Conservation (phyloP, 495 filamentous ascomycete species). For the Stereocaulon alpinum region DNA sequence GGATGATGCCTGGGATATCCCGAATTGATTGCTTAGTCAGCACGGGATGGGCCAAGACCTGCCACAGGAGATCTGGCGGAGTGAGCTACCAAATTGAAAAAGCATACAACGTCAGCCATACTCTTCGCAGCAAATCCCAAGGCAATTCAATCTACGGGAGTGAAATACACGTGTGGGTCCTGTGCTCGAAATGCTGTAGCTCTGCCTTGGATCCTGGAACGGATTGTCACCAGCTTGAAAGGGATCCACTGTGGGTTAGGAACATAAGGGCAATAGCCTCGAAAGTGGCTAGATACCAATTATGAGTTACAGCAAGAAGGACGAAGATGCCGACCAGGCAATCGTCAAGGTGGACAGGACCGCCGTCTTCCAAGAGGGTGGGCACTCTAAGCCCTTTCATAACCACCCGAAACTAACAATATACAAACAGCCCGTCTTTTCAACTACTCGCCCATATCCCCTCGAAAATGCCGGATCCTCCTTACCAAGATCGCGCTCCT, state of each 20-base stretch:
- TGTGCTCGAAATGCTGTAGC: not conserved
- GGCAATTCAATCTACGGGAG: not conserved
- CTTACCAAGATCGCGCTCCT: conserved; percentile 96
- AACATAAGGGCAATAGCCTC: not conserved
- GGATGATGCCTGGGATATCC: not conserved
- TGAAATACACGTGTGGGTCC: not conserved
- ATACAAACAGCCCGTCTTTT: conserved; percentile 73
- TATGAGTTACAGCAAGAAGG: conserved; percentile 97
- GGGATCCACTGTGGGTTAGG: conserved; percentile 2
- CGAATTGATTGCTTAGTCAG: not conserved
- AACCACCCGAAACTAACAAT: conserved; percentile 16
- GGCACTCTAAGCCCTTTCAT: conserved; percentile 22
- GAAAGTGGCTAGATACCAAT: conserved; percentile 19
- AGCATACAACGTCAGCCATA: not conserved
- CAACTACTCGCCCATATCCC: conserved; percentile 91
- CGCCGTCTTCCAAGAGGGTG: conserved; percentile 98
- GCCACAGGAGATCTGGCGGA: conserved; percentile 12
- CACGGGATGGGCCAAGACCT: not conserved
- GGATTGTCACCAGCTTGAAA: not conserved
- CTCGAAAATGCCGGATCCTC: conserved; percentile 87
- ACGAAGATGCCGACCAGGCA: conserved; percentile 88
- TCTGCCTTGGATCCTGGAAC: not conserved
- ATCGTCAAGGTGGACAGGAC: conserved; percentile 96
- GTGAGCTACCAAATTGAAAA: not conserved
- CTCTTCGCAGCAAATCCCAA: not conserved